Conservation (phyloP, 2,329 filamentous ascomycete genomes). For the Scorias spongiosa region DNA sequence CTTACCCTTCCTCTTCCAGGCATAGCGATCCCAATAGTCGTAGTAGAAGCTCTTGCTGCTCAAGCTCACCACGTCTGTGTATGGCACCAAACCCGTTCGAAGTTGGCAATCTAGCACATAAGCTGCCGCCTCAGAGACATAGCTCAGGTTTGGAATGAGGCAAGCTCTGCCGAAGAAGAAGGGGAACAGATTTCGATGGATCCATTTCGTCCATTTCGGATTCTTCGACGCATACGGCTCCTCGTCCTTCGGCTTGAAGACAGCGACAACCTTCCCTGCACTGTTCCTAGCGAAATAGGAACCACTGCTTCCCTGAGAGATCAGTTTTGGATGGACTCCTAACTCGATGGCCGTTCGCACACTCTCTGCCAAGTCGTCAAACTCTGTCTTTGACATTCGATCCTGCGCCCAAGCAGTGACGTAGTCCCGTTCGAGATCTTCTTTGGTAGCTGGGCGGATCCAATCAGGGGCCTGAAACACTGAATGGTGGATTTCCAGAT, state of each 20-base stretch:
- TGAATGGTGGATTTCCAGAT: slow-evolving; percentile 88
- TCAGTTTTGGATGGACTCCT: slow-evolving; percentile 86
- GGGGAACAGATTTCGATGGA: slow-evolving; percentile 91
- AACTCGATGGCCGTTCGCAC: slow-evolving; percentile 82
- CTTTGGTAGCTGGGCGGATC: slow-evolving; percentile 61
- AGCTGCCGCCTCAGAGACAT: slow-evolving; percentile 92
- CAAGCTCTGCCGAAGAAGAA: slow-evolving; percentile 94
- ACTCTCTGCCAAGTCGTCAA: slow-evolving; percentile 77
- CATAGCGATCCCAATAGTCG: slow-evolving; percentile 88
- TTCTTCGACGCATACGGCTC: slow-evolving; percentile 95
- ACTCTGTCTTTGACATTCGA: slow-evolving; percentile 62
- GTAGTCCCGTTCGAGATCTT: slow-evolving; percentile 47
- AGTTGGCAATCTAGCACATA: slow-evolving; percentile 88
- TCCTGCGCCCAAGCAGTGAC: slow-evolving; percentile 29
- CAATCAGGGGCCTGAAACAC: slow-evolving; percentile 91
- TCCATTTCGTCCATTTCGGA: slow-evolving; percentile 99
- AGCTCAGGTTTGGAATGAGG: slow-evolving; percentile 91
- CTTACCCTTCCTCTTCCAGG: slow-evolving; percentile 76
- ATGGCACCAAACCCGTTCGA: slow-evolving; percentile 82
- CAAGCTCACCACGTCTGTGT: slow-evolving; percentile 85
- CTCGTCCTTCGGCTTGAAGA: slow-evolving; percentile 98
- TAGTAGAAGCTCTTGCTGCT: slow-evolving; percentile 98
- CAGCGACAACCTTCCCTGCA: slow-evolving; percentile 86
- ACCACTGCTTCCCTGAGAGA: slow-evolving; percentile 90
- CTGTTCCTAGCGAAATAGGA: slow-evolving; percentile 93